Evolutionary conservation across 208 protist species (phyloP), one percentile per base, ranked within the genome.

Genomic region (Sergeia podlipaevii): DNA sequence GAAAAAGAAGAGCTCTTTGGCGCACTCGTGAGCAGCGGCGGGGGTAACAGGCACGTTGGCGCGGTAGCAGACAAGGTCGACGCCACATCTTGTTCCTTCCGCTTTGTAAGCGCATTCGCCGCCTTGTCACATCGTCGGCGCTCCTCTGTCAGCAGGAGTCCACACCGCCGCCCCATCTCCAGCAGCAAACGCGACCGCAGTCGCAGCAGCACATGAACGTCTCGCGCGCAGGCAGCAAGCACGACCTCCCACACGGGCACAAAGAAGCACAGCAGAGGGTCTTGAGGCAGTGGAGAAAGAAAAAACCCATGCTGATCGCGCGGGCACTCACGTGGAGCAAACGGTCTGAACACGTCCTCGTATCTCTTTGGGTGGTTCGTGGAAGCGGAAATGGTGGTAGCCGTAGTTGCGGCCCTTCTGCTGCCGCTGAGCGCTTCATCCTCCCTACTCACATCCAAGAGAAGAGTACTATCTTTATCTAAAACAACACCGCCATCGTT

Each of bases 271-370:
- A 70, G 34, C 11, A 77, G 55, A 1, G 68, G 63, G 43, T 89
- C 81, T 8, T 62, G 65, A n/a, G 73, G 73, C 3, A 89, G 54
- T 13, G 81, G 77, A 10, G 81, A 65, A 13, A 89, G 68, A 3
- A 17, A 24, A 26, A 89, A 80, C 4, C 60, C 57, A 27, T 85
- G 78, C 34, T 65, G 34, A n/a, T 21, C 45, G 6, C 64, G 70
- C 3, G 46, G 55, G 15, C 51, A 57, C 32, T 65, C 52, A 32
- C 72, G 77, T 11, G 73, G 55, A 10, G 68, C 60, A 24, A 60
- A 74, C 8, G 81, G 62, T 13, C 67, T 58, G 37, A 89, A 85
- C 7, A 45, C 18, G 10, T 15, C 13, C 2, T 43, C 45, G 30
- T 33, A 55, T 15, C 36, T 47, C 26, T 4, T 47, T 26, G 47